Conservation (phyloP, 176 grass and related monocot species). For the Triticum aestivum region DNA sequence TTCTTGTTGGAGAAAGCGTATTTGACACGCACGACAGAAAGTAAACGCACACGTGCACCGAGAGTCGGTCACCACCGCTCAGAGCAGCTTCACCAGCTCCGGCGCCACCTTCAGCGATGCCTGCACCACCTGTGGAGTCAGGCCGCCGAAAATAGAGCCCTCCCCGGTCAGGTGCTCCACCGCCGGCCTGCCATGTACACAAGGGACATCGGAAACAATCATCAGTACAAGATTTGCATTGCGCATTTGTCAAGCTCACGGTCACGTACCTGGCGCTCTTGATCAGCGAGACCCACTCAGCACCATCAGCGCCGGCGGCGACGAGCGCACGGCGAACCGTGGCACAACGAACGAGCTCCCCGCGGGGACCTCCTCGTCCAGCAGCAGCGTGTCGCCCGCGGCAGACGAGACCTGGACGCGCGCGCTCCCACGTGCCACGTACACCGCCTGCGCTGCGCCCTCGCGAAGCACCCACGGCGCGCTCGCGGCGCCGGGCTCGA, state of each 20-base stretch:
- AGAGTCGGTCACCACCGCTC: not conserved
- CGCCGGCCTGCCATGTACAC: constrained; percentile 15
- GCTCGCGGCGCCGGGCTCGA: not conserved
- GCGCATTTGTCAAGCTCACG: not conserved
- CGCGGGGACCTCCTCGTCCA: constrained; percentile 18
- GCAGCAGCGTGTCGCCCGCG: not conserved
- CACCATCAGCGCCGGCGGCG: constrained; percentile 21
- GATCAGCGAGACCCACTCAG: constrained; percentile 43
- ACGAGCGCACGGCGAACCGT: not conserved
- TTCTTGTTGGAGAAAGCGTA: not conserved
- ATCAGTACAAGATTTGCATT: not conserved
- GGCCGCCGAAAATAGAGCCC: not conserved
- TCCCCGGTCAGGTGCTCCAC: constrained; percentile 14
- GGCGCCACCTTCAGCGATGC: constrained; percentile 24
- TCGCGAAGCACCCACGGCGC: constrained; percentile 23
- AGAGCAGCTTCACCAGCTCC: constrained; percentile 28
- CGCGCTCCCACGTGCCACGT: constrained; percentile 19
- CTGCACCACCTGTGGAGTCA: constrained; percentile 15
- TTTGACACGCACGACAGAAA: not conserved
- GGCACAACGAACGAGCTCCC: constrained; percentile 35
- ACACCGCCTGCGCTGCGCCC: constrained; percentile 23
- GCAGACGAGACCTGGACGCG: constrained; percentile 22
- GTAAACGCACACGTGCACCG: not conserved
- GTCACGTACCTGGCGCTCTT: constrained; percentile 29
- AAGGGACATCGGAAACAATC: not conserved